Conservation (phyloP, 441 rosid species). For the Manihot esculenta region DNA sequence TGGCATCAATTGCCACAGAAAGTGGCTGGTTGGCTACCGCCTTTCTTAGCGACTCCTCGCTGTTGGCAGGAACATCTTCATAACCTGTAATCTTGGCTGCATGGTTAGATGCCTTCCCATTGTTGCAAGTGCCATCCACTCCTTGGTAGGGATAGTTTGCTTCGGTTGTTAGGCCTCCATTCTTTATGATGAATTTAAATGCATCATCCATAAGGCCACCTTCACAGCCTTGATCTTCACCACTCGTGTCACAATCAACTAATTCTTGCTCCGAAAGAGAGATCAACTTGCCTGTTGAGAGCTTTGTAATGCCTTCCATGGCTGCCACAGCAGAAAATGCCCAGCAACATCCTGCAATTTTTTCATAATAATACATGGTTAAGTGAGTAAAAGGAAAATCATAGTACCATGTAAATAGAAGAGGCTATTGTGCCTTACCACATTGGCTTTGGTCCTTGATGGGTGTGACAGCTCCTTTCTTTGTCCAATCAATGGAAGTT, state of each 20-base stretch:
- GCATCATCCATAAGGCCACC: constrained; percentile 75
- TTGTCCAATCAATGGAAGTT: constrained; percentile 60
- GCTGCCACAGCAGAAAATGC: constrained; percentile 75
- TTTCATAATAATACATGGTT: too few species aligned
- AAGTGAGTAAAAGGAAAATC: background rate
- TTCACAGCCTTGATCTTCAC: constrained; percentile 55
- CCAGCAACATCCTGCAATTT: constrained; percentile 62
- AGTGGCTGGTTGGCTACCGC: constrained; percentile 75
- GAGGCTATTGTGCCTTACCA: constrained; percentile 31
- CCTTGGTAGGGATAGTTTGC: constrained; percentile 51
- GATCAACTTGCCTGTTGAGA: constrained; percentile 46
- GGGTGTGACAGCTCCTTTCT: constrained; percentile 57
- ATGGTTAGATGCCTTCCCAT: constrained; percentile 21
- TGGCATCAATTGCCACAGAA: constrained; percentile 65
- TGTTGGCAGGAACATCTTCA: constrained; percentile 28
- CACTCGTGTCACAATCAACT: constrained; percentile 49
- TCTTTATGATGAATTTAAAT: constrained; percentile 38
- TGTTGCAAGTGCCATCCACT: constrained; percentile 38
- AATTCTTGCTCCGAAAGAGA: constrained; percentile 72
- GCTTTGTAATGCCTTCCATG: constrained; percentile 58
- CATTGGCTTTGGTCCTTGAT: constrained; percentile 74
- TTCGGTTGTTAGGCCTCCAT: constrained; percentile 49
- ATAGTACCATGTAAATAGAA: too few species aligned
- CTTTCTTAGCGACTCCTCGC: constrained; percentile 50
- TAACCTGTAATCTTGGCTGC: constrained; percentile 42